Percentiles rank a stretch among this genome's conserved stretches.
phyloP scores from a whole-genome alignment of 2,329 filamentous ascomycete species.

The Orbilia brochopaga region DNA sequence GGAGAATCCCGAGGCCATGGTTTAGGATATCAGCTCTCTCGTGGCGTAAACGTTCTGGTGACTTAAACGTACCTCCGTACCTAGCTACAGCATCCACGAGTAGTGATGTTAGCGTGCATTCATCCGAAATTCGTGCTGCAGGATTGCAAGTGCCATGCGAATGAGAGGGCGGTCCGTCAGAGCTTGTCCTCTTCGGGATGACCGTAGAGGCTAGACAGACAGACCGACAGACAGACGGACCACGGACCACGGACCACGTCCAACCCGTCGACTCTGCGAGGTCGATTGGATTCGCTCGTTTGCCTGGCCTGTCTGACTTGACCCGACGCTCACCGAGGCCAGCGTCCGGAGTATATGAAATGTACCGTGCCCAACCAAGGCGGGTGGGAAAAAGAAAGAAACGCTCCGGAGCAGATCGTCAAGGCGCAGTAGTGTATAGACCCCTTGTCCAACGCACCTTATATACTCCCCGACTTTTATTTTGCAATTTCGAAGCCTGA shows the following conservation, averaged over 20 bases:
- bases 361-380: conserved; percentile 22
- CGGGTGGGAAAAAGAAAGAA: conserved; percentile 37
- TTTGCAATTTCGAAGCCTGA: conserved; percentile 52
- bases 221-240: not conserved
- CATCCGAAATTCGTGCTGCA: conserved; percentile 51
- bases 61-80: conserved; percentile 3
- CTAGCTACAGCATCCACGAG: conserved; percentile 6
- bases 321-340: conserved; percentile 36
- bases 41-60: conserved; percentile 38
- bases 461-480: conserved; percentile 50
- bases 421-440: conserved; percentile 50
- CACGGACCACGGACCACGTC: conserved; percentile 15
- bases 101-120: conserved; percentile 49
- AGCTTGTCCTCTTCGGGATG: conserved; percentile 49
- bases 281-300: conserved; percentile 23
- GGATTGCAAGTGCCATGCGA: conserved; percentile 51
- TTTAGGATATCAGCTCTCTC: conserved; percentile 32
- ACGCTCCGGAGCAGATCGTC: conserved; percentile 47
- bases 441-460: conserved; percentile 51
- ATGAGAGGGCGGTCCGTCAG: conserved; percentile 46
- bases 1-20: conserved; percentile 46
- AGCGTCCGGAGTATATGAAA: not conserved
- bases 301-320: conserved; percentile 12
- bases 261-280: conserved; percentile 33
- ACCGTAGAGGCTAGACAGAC: conserved; percentile 19